Percentiles rank a stretch among this genome's conserved stretches.
These are phyloP conservation scores for Rhinocladiella similis DNA, from an alignment of 2,329 filamentous ascomycete species.

Conservation along the genomic window DNA sequence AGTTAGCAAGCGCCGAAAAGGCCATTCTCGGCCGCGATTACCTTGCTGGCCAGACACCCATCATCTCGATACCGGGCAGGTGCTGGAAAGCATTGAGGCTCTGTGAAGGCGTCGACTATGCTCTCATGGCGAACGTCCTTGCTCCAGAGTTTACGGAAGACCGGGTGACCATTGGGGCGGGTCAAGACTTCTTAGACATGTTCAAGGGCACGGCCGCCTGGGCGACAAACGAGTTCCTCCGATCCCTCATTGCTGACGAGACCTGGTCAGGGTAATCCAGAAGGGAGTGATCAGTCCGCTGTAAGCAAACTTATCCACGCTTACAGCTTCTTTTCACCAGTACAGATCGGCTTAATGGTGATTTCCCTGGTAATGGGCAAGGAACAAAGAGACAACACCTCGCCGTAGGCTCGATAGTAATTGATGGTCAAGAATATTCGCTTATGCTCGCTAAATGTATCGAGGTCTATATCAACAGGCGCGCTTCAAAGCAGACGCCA, in stretches of 20 bases:
- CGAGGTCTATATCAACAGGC: not conserved
- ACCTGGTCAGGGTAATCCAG: not conserved
- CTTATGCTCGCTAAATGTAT: not conserved
- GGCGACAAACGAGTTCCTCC: conserved; percentile 1
- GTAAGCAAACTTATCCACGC: too few species aligned
- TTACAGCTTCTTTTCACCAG: too few species aligned
- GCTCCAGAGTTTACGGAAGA: conserved; percentile 1
- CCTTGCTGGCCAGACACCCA: not conserved
- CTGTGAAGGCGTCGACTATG: not conserved
- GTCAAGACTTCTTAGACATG: not conserved
- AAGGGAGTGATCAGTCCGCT: not conserved
- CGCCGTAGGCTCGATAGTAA: not conserved
- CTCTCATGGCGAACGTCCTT: not conserved
- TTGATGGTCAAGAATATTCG: not conserved
- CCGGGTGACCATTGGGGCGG: not conserved
- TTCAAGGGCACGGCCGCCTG: not conserved
- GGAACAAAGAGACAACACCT: too few species aligned
- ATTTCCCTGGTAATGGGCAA: too few species aligned
- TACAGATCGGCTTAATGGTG: too few species aligned
- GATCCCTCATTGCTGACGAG: not conserved
- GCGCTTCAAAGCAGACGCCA: not conserved
- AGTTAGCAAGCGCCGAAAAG: not conserved
- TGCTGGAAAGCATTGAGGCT: conserved; percentile 1
- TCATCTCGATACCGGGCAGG: not conserved
- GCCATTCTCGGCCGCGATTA: not conserved